These are phyloP conservation scores for Trichoderma cornu-damae DNA, from an alignment of 2,329 filamentous ascomycete species.

Conservation along the genomic window DNA sequence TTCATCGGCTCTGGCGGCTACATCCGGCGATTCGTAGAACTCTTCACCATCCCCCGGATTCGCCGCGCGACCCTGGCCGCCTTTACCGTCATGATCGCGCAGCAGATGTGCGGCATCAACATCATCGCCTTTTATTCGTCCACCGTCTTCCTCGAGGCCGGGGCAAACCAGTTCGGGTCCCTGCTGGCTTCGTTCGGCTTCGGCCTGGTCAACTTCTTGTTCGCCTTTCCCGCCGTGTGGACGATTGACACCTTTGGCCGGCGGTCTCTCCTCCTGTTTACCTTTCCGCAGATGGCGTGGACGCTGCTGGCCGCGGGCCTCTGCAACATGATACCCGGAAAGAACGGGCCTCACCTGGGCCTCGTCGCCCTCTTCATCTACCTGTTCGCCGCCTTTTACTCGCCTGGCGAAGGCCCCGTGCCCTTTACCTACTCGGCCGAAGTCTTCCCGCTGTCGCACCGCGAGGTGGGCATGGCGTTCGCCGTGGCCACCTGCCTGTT, in stretches of 20 bases:
- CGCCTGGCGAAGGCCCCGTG: conserved; percentile 57
- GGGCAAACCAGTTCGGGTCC: conserved; percentile 50
- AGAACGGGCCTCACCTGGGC: conserved; percentile 34
- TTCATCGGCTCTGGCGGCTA: conserved; percentile 51
- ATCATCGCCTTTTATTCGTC: conserved; percentile 74
- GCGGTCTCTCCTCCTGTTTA: conserved; percentile 43
- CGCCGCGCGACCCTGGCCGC: conserved; percentile 70
- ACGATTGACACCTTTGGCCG: conserved; percentile 56
- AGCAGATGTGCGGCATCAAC: conserved; percentile 67
- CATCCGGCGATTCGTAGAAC: conserved; percentile 55
- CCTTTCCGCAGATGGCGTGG: conserved; percentile 41
- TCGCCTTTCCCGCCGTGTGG: conserved; percentile 54
- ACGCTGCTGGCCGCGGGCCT: conserved; percentile 40
- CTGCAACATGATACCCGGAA: conserved; percentile 47
- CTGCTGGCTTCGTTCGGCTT: conserved; percentile 56
- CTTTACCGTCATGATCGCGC: conserved; percentile 73
- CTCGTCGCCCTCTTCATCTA: conserved; percentile 54
- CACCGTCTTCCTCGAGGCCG: conserved; percentile 55
- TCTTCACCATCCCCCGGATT: conserved; percentile 64
- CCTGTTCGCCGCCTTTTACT: conserved; percentile 49
- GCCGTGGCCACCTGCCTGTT: conserved; percentile 61
- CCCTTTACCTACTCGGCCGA: conserved; percentile 66
- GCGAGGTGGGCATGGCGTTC: conserved; percentile 67
- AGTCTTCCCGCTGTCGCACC: conserved; percentile 64
- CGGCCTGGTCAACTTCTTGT: conserved; percentile 54